Base-by-base conservation (phyloP, 331 rosid genomes). In the Malus hybrid region DNA sequence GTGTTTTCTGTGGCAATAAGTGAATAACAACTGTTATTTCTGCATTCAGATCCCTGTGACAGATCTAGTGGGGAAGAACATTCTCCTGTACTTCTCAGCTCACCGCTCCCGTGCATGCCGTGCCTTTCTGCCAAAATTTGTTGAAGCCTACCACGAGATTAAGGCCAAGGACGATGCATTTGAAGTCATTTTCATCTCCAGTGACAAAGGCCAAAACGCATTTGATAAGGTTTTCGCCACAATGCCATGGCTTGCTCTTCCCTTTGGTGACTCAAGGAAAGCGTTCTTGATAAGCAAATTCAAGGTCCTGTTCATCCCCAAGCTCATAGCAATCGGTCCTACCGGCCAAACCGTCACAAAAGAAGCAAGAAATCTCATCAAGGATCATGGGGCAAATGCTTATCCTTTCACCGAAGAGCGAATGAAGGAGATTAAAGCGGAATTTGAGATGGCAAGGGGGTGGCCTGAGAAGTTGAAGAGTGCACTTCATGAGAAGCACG, bases 181-280 rank as follows among this genome's bases (percentile, higher is more conserved):
- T 24, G 24, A 24, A 24, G 59, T 6, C 22, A 13, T 20, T 68
- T 68, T 19, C 34, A 4, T 20, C 1, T 7, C 1, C 28, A 7
- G 39, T 72, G 3, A 72, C 6, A 16, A 33, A 13, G 27, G 24
- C 2, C 89, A 89, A n/a, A 11, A 56, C 7, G 9, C 1, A 56
- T 1, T 15, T 16, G 16, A 14, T 39, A 39, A 39, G 12, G 86
- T 73, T 83, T 89, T 86, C 83, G 80, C 81, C 2, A 81, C 67
- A 72, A 91, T 91, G 97, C 94, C 97, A 15, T 89, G 94, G 97
- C 61, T 89, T 68, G 92, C 92, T 20, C 88, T 89, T 69, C 94
- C 97, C 55, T 87, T 76, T 76, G 94, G 87, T 5, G 97, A 91
- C 78, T 27, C 81, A 3, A 91, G 97, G 81, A 87, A 87, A 77